These are phyloP conservation scores for Starmerella etchellsii DNA, from an alignment of 805 yeast species.

Conservation along the genomic window DNA sequence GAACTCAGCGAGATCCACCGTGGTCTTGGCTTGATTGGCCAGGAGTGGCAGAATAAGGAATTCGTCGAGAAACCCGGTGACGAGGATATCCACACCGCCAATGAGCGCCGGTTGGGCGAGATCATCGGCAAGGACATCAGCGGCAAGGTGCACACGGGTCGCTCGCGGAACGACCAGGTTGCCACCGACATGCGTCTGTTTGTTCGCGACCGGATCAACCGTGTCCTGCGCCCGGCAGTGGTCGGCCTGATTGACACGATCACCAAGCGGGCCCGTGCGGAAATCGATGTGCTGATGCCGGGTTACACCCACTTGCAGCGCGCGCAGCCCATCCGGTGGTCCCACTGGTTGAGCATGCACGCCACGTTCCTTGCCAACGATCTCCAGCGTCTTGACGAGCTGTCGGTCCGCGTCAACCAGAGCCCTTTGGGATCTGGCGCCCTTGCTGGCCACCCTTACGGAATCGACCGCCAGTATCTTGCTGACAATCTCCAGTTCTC, in stretches of 20 bases:
- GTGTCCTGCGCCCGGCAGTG: conserved; percentile 40
- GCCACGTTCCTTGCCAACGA: conserved; percentile 93
- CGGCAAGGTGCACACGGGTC: conserved; percentile 98
- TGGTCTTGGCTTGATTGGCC: conserved; percentile 58
- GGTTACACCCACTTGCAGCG: conserved; percentile 98
- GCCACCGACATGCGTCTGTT: conserved; percentile 97
- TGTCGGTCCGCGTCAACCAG: conserved; percentile 67
- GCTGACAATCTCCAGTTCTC: conserved; percentile 69
- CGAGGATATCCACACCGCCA: conserved; percentile 98
- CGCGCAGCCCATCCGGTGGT: conserved; percentile 99
- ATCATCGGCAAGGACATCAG: conserved; percentile 85
- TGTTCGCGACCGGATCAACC: conserved; percentile 60
- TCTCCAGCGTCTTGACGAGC: conserved; percentile 67
- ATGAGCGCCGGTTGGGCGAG: conserved; percentile 95
- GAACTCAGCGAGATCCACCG: conserved; percentile 73
- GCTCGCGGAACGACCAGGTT: conserved; percentile 96
- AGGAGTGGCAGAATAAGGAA: conserved; percentile 64
- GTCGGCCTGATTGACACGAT: conserved; percentile 56
- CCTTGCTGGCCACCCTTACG: conserved; percentile 97
- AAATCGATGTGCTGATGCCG: conserved; percentile 91
- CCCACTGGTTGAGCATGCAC: conserved; percentile 90
- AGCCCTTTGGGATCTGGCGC: conserved; percentile 97
- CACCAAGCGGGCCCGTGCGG: conserved; percentile 62
- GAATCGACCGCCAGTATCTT: conserved; percentile 87
- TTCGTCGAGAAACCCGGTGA: conserved; percentile 78